phyloP scores from a whole-genome alignment of 106 monocot species.

The Hemerocallis citrina region DNA sequence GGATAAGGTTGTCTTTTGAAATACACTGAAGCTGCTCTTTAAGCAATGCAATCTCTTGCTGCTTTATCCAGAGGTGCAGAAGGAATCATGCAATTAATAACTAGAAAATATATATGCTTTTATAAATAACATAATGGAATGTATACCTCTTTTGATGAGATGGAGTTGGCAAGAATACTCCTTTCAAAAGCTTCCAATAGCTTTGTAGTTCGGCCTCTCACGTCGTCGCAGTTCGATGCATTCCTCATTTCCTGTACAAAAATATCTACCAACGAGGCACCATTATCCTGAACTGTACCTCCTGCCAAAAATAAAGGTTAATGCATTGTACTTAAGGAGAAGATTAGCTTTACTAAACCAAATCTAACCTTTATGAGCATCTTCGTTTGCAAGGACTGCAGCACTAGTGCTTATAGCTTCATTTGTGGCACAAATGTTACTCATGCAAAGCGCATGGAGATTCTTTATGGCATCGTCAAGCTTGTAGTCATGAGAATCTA shows the following conservation, averaged over 20 bases:
- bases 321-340: not conserved
- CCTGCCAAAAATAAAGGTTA: conserved; percentile 14
- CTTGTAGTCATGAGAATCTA: conserved; percentile 49
- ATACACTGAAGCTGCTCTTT: conserved; percentile 58
- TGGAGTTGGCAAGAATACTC: conserved; percentile 23
- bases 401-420: conserved; percentile 2
- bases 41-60: conserved; percentile 25
- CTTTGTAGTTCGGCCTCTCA: conserved; percentile 30
- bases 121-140: not conserved
- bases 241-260: conserved; percentile 73
- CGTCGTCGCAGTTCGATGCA: conserved; percentile 55
- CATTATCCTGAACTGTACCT: conserved; percentile 2
- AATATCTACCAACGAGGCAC: conserved; percentile 50
- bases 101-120: not conserved
- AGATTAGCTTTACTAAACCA: not conserved
- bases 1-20: conserved; percentile 44
- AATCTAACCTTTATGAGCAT: conserved; percentile 28
- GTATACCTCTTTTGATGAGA: conserved; percentile 34
- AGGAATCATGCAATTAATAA: not conserved
- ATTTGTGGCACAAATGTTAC: conserved; percentile 24
- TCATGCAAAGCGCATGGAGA: conserved; percentile 54
- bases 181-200: conserved; percentile 62
- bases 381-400: conserved; percentile 3
- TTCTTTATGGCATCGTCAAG: conserved; percentile 79
- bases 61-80: not conserved